Evolutionary conservation across 495 filamentous ascomycete genomes (phyloP).

Genomic region (Tuber indicum): DNA sequence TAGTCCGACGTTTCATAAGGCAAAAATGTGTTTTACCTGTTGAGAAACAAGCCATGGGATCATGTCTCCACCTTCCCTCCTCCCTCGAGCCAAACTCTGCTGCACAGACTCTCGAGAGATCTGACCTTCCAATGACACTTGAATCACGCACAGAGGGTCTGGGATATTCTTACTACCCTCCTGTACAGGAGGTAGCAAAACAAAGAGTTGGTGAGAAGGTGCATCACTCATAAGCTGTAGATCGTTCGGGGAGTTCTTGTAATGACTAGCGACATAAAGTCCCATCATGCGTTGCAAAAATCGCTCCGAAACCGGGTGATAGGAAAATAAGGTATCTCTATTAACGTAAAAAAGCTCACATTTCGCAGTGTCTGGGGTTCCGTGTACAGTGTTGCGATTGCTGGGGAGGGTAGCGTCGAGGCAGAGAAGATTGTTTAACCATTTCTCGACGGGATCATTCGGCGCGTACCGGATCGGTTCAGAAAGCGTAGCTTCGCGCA

Average conservation of each 20-base stretch:
- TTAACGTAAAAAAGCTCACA: constrained; percentile 92
- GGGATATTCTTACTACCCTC: constrained; percentile 72
- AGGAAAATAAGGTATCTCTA: constrained; percentile 94
- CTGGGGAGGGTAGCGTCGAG: constrained; percentile 82
- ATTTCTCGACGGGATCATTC: constrained; percentile 86
- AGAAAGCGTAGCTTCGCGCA: constrained; percentile 83
- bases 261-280: constrained; percentile 94
- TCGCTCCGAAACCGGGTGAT: constrained; percentile 93
- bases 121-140: constrained; percentile 88
- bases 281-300: constrained; percentile 98
- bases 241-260: constrained; percentile 98
- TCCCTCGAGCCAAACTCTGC: constrained; percentile 78
- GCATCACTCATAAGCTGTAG: constrained; percentile 97
- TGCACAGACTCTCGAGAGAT: constrained; percentile 90
- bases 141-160: constrained; percentile 90
- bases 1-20: neutral
- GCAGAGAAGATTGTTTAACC: constrained; percentile 91
- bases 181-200: constrained; percentile 79
- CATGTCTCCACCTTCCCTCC: constrained; percentile 84
- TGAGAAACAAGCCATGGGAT: constrained; percentile 98
- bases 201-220: constrained; percentile 92
- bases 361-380: constrained; percentile 80
- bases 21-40: constrained; percentile 47
- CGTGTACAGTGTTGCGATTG: constrained; percentile 65
- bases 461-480: constrained; percentile 94